Base-by-base conservation (phyloP, 2,329 filamentous ascomycete genomes). In the Ploettnerulaceae sp. region DNA sequence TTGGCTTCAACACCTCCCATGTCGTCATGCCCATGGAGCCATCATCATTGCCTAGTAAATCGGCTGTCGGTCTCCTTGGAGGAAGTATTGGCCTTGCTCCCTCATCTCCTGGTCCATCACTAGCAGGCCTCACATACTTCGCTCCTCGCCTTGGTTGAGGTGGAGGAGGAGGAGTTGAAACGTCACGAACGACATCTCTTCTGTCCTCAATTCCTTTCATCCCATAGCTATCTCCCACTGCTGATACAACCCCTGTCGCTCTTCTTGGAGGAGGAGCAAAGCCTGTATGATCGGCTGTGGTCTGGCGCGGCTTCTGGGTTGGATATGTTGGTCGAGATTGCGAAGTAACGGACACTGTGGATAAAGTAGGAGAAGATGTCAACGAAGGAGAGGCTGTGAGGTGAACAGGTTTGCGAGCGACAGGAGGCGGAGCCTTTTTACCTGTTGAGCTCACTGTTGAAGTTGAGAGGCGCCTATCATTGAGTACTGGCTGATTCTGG, bases 381-480 rank as follows among this genome's bases (percentile, higher is more conserved):
- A 45, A 18, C 6, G 56, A 52, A 18, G 53, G 47, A 9, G 56
- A 54, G 5, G 54, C 50, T 21, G 55, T 57, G 11, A 66, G 55
- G 47, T 65, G 61, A 5, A 60, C 39, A 12, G 63, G 63, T 46
- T 66, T 66, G 20, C 53, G 55, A 5, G 55, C 61, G 2, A 65
- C 50, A 1, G 62, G 63, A 22, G 63, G 63, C n/a, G 60, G 48
- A 3, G 54, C 53, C 46, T 61, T 64, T 28, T 60, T 59, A 7
- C 56, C 54, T 12, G 52, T 43, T 1, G 60, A 59, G 20, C 47
- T 54, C n/a, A 49, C 58, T 15, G 58, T 59, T 9, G 61, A 57
- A 35, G 48, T 56, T 14, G 61, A 60, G 26, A 55, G 39, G 33
- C 57, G 56, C 29, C 59, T 57, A 39, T 54, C 52, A 8, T 41